Evolutionary conservation across 441 rosid species (phyloP), one percentile per base, ranked within the genome.

Genomic region (Pelargonium myrrhifolium): DNA sequence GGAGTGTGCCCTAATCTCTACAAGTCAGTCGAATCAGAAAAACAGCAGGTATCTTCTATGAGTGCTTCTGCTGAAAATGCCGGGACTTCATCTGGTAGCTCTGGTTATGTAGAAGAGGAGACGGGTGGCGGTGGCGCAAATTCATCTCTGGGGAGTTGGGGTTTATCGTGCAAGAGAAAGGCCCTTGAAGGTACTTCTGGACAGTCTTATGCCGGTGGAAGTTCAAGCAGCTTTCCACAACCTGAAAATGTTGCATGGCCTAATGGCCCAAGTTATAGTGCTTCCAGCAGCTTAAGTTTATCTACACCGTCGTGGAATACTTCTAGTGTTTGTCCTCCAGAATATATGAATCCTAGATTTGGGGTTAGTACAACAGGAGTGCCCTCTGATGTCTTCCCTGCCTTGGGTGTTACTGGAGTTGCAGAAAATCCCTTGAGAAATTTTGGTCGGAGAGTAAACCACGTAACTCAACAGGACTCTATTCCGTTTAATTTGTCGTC

Each of bases 141-240:
- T 62, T 76, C 89, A 51, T 78, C 95, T 28, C 49, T 83, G 64
- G 85, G 84, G 66, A 72, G 76, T 75, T 87, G 91, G 93, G 89
- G 89, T 71, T 78, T 75, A 53, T 89, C 98, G 39, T 85, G 94
- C 93, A 89, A 92, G 80, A 85, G 96, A 80, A 92, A 81, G 82
- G 84, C 91, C 65, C 87, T 86, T 74, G 96, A 91, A 79, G 97
- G 90, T 76, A 77, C 87, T 62, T 83, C 98, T 39, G 83, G 82
- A 74, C 87, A 74, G 69, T 82, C 88, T 55, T 82, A 79, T 77
- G 71, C 83, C n/a, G 81, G 79, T 51, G 86, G 79, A 72, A 85
- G 85, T 71, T 82, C 90, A 49, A 76, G 83, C 76, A 71, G 75
- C 70, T 64, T 73, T 79, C 79, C 81, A 45, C 89, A 82, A 71